Evolutionary conservation across 2,329 filamentous ascomycete genomes (phyloP), one percentile per base, ranked within the genome.

Genomic region (Orbilia ellipsospora): DNA sequence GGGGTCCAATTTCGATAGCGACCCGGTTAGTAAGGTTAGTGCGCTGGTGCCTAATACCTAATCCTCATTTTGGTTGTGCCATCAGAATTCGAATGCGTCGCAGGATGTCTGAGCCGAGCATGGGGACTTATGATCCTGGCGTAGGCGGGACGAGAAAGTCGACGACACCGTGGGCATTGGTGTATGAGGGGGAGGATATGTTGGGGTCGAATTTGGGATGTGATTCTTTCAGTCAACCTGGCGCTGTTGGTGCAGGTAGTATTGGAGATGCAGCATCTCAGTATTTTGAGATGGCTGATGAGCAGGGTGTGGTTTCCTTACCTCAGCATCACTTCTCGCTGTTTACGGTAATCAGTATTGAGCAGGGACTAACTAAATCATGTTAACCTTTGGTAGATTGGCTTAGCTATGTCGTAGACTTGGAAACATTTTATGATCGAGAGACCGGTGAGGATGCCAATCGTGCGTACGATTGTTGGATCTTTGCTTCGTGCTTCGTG

Each of bases 1-100:
- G 1, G 61, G 61, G 4, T 26, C 48, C 1, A 55, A 55, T 45
- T 65, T 65, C 61, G 51, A 65, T 16, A 65, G 61, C 23, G 20
- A 56, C n/a, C 61, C 61, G 6, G 26, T 18, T 3, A 63, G 59
- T 18, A 63, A n/a, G 12, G 28, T 56, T 20, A 42, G 26, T 20
- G 44, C 15, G 1, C 16, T 18, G 28, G 7, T 65, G 26, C 16
- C 48, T 4, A 18, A 23, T 12, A 18, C 28, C 10, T 10, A 31
- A 12, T 55, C 61, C 2, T 7, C 42, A 12, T 56, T 26, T 18
- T 36, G 15, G 4, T 31, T 65, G 15, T 48, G 61, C 8, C 28
- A 42, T n/a, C 48, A 55, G 31, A 20, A 45, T 28, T 65, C 61
- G 2, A 45, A 55, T 16, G 36, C 36, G 15, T 28, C 61, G 3